Conservation (phyloP, 1,284 basidiomycete species). For the Spongiforma sp. region DNA sequence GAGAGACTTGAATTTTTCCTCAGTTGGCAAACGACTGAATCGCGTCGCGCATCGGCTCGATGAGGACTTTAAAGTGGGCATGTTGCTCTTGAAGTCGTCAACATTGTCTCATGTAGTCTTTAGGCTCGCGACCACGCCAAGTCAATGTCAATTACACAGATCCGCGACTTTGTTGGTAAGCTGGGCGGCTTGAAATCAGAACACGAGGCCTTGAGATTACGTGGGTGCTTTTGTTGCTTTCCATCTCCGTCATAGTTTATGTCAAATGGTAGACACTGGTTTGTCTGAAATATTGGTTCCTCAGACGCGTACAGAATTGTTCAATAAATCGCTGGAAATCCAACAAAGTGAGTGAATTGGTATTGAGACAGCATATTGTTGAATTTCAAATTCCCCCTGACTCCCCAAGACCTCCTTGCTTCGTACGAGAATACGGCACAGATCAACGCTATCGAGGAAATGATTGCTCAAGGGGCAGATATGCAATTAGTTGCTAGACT, state of each 20-base stretch:
- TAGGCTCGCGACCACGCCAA: constrained; percentile 82
- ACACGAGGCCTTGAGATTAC: constrained; percentile 87
- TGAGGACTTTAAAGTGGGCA: constrained; percentile 84
- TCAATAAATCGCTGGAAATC: constrained; percentile 92
- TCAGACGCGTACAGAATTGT: constrained; percentile 85
- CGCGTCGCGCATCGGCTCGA: constrained; percentile 85
- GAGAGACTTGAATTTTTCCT: constrained; percentile 92
- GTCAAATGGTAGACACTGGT: constrained; percentile 74
- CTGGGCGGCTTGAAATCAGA: constrained; percentile 91
- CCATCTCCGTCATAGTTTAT: constrained; percentile 8
- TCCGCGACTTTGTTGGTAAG: constrained; percentile 95
- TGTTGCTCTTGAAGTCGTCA: constrained; percentile 7
- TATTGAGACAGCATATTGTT: constrained; percentile 6
- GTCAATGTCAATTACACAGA: constrained; percentile 91
- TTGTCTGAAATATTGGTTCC: constrained; percentile 92
- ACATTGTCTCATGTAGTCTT: constrained; percentile 26
- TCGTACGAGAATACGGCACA: constrained; percentile 85
- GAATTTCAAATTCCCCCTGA: constrained; percentile 11
- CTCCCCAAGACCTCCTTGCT: constrained; percentile 94
- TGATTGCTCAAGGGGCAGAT: constrained; percentile 85
- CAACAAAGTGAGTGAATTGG: constrained; percentile 80
- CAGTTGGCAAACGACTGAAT: constrained; percentile 87
- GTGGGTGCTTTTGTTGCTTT: constrained; percentile 52
- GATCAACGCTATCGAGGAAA: constrained; percentile 81
- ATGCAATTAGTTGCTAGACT: constrained; percentile 81